Percentiles rank a stretch among this genome's conserved stretches.
Conservation (phyloP, 1,284 basidiomycete genomes). For the Microbotryum saponariae region DNA sequence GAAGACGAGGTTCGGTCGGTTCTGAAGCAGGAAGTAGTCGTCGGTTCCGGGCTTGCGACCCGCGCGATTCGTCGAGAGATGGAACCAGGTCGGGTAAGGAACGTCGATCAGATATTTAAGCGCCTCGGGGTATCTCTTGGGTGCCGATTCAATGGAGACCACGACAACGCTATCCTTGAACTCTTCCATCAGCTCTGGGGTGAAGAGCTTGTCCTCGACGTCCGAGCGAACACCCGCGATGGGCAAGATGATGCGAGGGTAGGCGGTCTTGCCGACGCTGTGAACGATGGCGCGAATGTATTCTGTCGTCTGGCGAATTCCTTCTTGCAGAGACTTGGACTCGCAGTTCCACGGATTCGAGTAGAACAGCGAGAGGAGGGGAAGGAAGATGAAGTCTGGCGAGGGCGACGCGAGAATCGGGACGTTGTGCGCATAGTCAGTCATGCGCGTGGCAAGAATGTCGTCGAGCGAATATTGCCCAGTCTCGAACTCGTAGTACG, state of each 20-base stretch:
- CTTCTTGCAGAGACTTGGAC: slow-evolving; percentile 12
- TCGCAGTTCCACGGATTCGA: slow-evolving; percentile 30
- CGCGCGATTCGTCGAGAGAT: slow-evolving; percentile 17
- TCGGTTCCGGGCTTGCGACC: slow-evolving; percentile 16
- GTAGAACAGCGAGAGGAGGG: slow-evolving; percentile 23
- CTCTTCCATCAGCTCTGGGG: slow-evolving; percentile 28
- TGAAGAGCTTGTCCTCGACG: slow-evolving; percentile 20
- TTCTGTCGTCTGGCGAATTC: slow-evolving; percentile 20
- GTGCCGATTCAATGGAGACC: slow-evolving; percentile 31
- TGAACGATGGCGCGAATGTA: slow-evolving; percentile 25
- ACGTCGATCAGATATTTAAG: slow-evolving; percentile 31
- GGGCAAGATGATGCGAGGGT: slow-evolving; percentile 28
- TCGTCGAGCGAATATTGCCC: slow-evolving; percentile 31
- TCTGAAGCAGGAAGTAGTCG: slow-evolving; percentile 18
- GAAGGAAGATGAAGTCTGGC: slow-evolving; percentile 32
- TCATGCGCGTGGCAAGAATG: slow-evolving; percentile 25
- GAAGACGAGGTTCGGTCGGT: slow-evolving; percentile 22
- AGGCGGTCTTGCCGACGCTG: slow-evolving; percentile 18
- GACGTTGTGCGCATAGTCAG: slow-evolving; percentile 18
- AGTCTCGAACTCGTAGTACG: slow-evolving; percentile 25
- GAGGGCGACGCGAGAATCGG: slow-evolving; percentile 21
- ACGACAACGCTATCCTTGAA: slow-evolving; percentile 26
- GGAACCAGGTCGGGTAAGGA: slow-evolving; percentile 31
- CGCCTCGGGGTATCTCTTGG: slow-evolving; percentile 16
- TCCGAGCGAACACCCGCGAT: slow-evolving; percentile 24